Percentiles rank a stretch among this genome's conserved stretches.
Evolutionary conservation across 2,329 filamentous ascomycete species (phyloP).

Genomic region (Ampelomyces quisqualis): DNA sequence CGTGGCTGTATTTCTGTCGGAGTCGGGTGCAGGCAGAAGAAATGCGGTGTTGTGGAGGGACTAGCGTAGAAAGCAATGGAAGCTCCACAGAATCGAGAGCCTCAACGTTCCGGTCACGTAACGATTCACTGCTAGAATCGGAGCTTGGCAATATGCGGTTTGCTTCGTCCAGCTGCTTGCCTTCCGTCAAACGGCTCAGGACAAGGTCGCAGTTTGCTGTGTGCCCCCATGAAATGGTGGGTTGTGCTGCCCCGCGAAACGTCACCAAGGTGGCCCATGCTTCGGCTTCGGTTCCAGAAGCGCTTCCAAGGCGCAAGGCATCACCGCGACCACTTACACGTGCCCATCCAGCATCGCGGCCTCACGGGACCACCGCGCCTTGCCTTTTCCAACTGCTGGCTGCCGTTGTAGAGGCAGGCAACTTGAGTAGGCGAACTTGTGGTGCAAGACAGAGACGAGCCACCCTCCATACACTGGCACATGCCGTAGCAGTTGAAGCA

Average conservation of each 20-base stretch:
- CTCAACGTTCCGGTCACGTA: constrained; percentile 22
- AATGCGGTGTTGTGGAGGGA: constrained; percentile 38
- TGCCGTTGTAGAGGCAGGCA: too few species aligned
- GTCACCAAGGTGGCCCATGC: constrained; percentile 25
- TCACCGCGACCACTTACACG: constrained; percentile 11
- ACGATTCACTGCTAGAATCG: constrained; percentile 14
- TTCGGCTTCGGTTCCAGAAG: constrained; percentile 11
- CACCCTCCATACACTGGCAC: too few species aligned
- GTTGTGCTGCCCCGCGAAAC: constrained; percentile 34
- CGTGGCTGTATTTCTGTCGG: constrained; percentile 26
- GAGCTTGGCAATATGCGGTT: not conserved
- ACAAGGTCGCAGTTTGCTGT: not conserved
- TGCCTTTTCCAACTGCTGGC: too few species aligned
- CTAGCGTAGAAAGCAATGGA: constrained; percentile 46
- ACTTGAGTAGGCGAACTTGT: too few species aligned
- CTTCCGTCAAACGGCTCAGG: too few species aligned
- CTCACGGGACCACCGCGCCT: too few species aligned
- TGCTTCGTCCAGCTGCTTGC: too few species aligned
- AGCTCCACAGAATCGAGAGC: constrained; percentile 35
- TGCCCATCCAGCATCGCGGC: constrained; percentile 9
- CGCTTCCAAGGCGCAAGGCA: constrained; percentile 27
- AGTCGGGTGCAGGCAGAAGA: constrained; percentile 36
- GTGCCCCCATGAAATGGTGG: constrained; percentile 12
- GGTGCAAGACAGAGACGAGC: too few species aligned
- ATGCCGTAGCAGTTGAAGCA: not conserved